Evolutionary conservation across 768 basidiomycete genomes (phyloP).

Genomic region (Hygrophoropsis aurantiaca): DNA sequence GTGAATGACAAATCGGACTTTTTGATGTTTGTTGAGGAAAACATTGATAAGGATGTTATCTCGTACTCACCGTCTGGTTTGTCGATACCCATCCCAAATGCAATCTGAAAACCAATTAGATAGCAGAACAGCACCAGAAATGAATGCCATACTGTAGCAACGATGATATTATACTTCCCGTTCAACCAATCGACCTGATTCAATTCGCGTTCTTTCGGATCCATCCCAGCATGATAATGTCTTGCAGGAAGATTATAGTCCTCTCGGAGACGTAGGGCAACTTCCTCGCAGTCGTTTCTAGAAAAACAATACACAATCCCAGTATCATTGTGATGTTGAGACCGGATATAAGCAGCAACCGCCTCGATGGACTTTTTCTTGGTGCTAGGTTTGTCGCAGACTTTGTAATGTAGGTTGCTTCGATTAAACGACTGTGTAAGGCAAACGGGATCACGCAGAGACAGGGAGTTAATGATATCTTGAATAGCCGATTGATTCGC

Average conservation of each 20-base stretch:
- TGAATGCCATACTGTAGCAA: conserved; percentile 73
- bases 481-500: conserved; percentile 76
- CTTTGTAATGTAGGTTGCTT: conserved; percentile 79
- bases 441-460: conserved; percentile 53
- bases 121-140: not conserved
- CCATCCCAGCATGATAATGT: conserved; percentile 87
- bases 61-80: conserved; percentile 65
- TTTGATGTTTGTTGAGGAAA: no score
- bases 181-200: conserved; percentile 74
- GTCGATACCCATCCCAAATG: conserved; percentile 98
- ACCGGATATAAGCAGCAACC: conserved; percentile 69
- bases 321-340: conserved; percentile 52
- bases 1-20: conserved; percentile 93
- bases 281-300: conserved; percentile 73
- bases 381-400: conserved; percentile 49
- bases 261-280: conserved; percentile 66
- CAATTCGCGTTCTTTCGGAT: conserved; percentile 55
- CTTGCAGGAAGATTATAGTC: conserved; percentile 58
- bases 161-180: conserved; percentile 75
- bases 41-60: no score
- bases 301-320: conserved; percentile 87
- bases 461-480: conserved; percentile 75
- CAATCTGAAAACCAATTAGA: conserved; percentile 53
- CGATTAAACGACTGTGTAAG: conserved; percentile 91
- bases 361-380: conserved; percentile 48